Evolutionary conservation across 1,284 basidiomycete species (phyloP), one percentile per base, ranked within the genome.

Genomic region (Irpex rosettiformis): DNA sequence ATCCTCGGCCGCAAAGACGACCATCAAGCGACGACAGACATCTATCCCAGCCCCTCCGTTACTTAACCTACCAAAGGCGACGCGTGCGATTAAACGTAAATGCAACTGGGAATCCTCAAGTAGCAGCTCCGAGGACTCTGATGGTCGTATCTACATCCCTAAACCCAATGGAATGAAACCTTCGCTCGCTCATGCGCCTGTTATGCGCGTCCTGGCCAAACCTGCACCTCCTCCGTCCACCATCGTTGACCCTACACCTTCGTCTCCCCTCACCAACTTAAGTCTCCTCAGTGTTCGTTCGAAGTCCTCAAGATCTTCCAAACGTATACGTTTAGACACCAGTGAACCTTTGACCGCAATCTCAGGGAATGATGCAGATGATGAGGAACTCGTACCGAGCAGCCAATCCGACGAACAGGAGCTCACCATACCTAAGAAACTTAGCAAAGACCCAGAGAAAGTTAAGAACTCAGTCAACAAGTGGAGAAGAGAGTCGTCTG

Each of bases 361-460:
- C 0, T 33, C 57, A 18, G 55, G 18, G 21, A 59, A 57, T 59
- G 58, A 40, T 18, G 28, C 28, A 10, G 56, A 58, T 48, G 52
- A 65, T 16, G 68, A 67, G 48, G 74, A 78, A 56, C 66, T 78
- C 21, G 73, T 89, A 13, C 85, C 84, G n/a, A 87, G 83, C 47
- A 89, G 86, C 63, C 83, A 88, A 66, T 85, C 86, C 48, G 83
- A 87, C 62, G 88, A 90, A 66, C 73, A 77, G 54, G 86, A 88
- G 56, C 72, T 82, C 56, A 69, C 75, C 56, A 61, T 75, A 6
- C 69, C 74, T 22, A 64, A 64, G 53, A 48, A 60, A 18, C 51
- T 65, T 13, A 58, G 56, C 29, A 69, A 67, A 52, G 66, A 75
- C 58, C 61, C 70, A 0, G 63, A 58, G 24, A 68, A 70, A n/a